Base-by-base conservation (phyloP, 495 filamentous ascomycete species). In the Bombardia bombarda region DNA sequence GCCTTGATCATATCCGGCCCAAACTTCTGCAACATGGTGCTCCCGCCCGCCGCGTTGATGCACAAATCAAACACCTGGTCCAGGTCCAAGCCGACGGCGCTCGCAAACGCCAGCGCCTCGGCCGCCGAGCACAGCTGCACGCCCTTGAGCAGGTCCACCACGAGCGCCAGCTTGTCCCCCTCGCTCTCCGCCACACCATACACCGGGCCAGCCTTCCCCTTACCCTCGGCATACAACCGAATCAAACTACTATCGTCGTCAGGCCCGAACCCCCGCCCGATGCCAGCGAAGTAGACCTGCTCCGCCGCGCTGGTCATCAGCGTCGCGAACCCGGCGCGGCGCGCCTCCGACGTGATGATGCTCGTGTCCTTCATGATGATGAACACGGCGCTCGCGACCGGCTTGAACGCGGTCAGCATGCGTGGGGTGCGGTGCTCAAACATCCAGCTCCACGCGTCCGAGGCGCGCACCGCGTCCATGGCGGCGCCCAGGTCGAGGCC, bases 291-390 rank as follows among this genome's bases (percentile, higher is more conserved):
- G 54, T 87, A 88, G 16, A 80, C 70, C 57, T 86, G 80, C 58
- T 88, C 84, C 7, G 84, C 81, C 0, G 69, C 73, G n/a, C 74
- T 74, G 33, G 75, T 73, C 50, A 92, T 71, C n/a, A 83, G 81
- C n/a, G 77, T 75, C 0, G 82, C 74, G 56, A 85, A 86, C 8
- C 67, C 61, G 30, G 66, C 55, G 38, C 75, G 60, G 25, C 82
- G 66, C 7, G 77, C 80, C 37, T 78, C 82, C 13, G 77, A 73
- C 18, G 82, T 88, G 51, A 92, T 85, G 57, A 92, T 92, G 13
- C 78, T 70, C 37, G 81, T 79, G 64, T 92, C 86, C 64, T 92
- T 92, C 21, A 83, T 53, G 44, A 92, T 90, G 54, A 90, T 90
- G 21, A 71, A 76, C 50, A 87, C 56, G 2, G 86, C 85, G 54